Percentiles rank a stretch among this genome's conserved stretches.
Evolutionary conservation across 2,329 filamentous ascomycete species (phyloP).

Genomic region (Xylaria sp.): DNA sequence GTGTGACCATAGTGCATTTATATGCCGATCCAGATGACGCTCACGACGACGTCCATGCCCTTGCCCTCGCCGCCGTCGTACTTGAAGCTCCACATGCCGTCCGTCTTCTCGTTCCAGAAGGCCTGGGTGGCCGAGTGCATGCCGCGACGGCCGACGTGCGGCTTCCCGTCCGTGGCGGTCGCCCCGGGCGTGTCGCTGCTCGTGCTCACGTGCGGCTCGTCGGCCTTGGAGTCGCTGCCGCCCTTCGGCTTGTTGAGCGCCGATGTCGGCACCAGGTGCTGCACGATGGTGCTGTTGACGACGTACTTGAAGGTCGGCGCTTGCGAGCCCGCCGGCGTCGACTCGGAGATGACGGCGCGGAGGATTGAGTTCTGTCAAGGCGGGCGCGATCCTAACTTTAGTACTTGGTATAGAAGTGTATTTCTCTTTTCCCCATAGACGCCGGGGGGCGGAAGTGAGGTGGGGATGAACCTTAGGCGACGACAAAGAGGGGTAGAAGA

Average conservation of each 20-base stretch:
- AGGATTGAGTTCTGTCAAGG: slow-evolving; percentile 75
- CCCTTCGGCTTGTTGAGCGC: slow-evolving; percentile 69
- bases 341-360: slow-evolving; percentile 79
- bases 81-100: slow-evolving; percentile 91
- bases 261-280: slow-evolving; percentile 81
- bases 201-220: slow-evolving; percentile 65
- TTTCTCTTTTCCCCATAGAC: not conserved
- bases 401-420: slow-evolving; percentile 2
- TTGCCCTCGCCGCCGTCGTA: slow-evolving; percentile 74
- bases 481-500: slow-evolving; percentile 16
- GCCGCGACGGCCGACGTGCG: slow-evolving; percentile 84
- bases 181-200: slow-evolving; percentile 60
- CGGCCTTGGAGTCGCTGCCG: slow-evolving; percentile 58
- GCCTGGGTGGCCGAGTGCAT: slow-evolving; percentile 89
- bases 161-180: slow-evolving; percentile 67
- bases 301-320: slow-evolving; percentile 87
- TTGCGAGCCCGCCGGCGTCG: slow-evolving; percentile 65
- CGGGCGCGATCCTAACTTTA: slow-evolving; percentile 30
- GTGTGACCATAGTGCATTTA: slow-evolving; percentile 49
- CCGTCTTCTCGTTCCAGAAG: slow-evolving; percentile 91
- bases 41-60: slow-evolving; percentile 75
- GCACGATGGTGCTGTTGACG: slow-evolving; percentile 97
- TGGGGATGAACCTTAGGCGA: not conserved
- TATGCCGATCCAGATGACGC: slow-evolving; percentile 81
- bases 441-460: not conserved